Base-by-base conservation (phyloP, 2,329 filamentous ascomycete species). In the Colletotrichum costaricense region DNA sequence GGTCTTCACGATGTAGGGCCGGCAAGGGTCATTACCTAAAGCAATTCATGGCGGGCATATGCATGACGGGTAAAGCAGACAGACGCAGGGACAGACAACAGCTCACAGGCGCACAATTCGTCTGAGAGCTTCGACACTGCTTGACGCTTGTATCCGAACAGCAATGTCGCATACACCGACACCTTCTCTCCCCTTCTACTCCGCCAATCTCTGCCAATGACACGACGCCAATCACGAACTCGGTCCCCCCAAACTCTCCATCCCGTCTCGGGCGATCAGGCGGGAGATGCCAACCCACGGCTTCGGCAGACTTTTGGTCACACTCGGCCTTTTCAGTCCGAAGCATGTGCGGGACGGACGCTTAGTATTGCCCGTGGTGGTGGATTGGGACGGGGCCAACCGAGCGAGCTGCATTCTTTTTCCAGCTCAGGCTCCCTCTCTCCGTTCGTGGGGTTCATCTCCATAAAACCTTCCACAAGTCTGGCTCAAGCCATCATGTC, bases 401-500 rank as follows among this genome's bases (percentile, higher is more conserved):
- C 42, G n/a, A 60, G 54, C 71, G 56, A 70, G 60, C 56, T 65
- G 62, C 28, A 62, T 73, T 8, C 71, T 66, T 42, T 42, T 54
- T 54, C 54, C 46, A 67, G 63, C 42, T n/a, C 33, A 24, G 28
- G 4, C 24, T 33, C 33, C 54, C 64, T 60, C 33, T 52, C 11
- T n/a, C n/a, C 16, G 55, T 60, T 19, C 55, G 19, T 12, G 35
- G 35, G 28, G 22, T 52, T 19, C 65, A 38, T 38, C 26, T 19
- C 46, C 46, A 35, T 54, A 35, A 54, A 52, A 56, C 33, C 28
- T 35, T 52, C 38, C 22, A 12, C 35, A 24, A 49, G 24, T 8
- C 11, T 63, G 14, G 59, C 35, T 24, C n/a, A n/a, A 11, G 4
- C 28, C 4, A 16, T 54, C n/a, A 16, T 42, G 38, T 7, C 38